These are phyloP conservation scores for Aleurites moluccanus DNA, from an alignment of 441 rosid species.

Conservation along the genomic window DNA sequence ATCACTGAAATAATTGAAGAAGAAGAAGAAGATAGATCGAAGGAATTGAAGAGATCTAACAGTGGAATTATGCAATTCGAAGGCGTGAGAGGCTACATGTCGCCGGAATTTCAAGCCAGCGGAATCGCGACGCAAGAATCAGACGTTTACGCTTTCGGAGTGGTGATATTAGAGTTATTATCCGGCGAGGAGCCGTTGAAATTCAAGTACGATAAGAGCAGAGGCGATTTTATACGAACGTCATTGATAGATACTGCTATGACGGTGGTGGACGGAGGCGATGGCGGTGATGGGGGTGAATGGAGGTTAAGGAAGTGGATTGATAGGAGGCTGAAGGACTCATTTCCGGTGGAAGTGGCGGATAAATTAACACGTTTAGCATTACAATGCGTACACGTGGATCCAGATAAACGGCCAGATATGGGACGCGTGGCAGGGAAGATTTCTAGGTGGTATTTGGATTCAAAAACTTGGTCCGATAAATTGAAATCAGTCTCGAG, in stretches of 20 bases:
- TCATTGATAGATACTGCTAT: slow-evolving; percentile 62
- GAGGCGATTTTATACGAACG: slow-evolving; percentile 48
- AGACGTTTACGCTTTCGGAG: slow-evolving; percentile 75
- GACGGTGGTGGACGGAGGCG: slow-evolving; percentile 33
- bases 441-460: slow-evolving; percentile 62
- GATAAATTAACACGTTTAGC: slow-evolving; percentile 57
- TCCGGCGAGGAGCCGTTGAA: slow-evolving; percentile 77
- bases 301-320: slow-evolving; percentile 65
- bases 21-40: slow-evolving; percentile 11
- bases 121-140: slow-evolving; percentile 68
- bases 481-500: slow-evolving; percentile 54
- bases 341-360: slow-evolving; percentile 73
- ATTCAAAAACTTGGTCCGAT: slow-evolving; percentile 57
- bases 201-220: slow-evolving; percentile 44
- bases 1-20: slow-evolving; percentile 26
- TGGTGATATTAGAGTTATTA: slow-evolving; percentile 65
- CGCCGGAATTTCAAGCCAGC: slow-evolving; percentile 57
- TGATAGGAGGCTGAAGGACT: slow-evolving; percentile 66
- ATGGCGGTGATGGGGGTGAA: slow-evolving; percentile 25
- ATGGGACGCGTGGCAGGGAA: slow-evolving; percentile 86
- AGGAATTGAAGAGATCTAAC: slow-evolving; percentile 35
- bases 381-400: slow-evolving; percentile 62
- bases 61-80: slow-evolving; percentile 49
- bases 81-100: slow-evolving; percentile 78
- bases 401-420: slow-evolving; percentile 60